A percentile compares a stretch with the other conserved stretches of the same genome.
Evolutionary conservation across 2,329 filamentous ascomycete genomes (phyloP).

Genomic region (Elsinoe fawcettii): DNA sequence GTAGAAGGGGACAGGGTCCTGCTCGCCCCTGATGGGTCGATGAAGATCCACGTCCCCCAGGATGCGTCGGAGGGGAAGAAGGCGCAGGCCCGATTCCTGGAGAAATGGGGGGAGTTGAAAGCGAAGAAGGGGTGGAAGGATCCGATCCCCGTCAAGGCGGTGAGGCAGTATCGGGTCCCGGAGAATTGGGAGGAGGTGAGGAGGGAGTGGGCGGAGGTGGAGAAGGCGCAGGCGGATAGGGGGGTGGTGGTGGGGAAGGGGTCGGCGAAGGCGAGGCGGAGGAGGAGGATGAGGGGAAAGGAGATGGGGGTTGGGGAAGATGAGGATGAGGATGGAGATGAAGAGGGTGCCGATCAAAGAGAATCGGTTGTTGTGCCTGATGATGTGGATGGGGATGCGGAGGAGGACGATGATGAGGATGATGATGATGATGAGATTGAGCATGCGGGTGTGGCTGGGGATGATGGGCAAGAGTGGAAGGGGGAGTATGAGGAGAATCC

Average conservation of each 20-base stretch:
- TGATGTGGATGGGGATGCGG: slow-evolving; percentile 8
- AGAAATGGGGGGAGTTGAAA: slow-evolving; percentile 35
- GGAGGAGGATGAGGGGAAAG: not conserved
- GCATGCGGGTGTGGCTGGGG: not conserved
- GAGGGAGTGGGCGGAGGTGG: slow-evolving; percentile 11
- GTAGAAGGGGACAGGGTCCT: slow-evolving; percentile 17
- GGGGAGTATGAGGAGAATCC: not conserved
- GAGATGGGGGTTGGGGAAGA: slow-evolving; percentile 4
- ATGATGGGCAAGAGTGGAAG: not conserved
- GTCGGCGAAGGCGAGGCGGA: not conserved
- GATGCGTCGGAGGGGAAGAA: slow-evolving; percentile 16
- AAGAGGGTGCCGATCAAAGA: slow-evolving; percentile 3
- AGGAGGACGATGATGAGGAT: slow-evolving; percentile 11
- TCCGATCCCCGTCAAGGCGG: slow-evolving; percentile 24
- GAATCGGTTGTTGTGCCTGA: not conserved
- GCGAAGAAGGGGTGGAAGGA: slow-evolving; percentile 34
- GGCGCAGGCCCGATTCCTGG: slow-evolving; percentile 33
- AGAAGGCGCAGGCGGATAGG: not conserved
- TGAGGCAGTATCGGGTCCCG: slow-evolving; percentile 22
- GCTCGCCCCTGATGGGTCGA: slow-evolving; percentile 1
- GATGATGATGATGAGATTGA: slow-evolving; percentile 13
- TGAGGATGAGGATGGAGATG: not conserved
- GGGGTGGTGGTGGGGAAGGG: not conserved
- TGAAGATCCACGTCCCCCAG: slow-evolving; percentile 16
- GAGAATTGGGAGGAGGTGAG: slow-evolving; percentile 19